phyloP scores from a whole-genome alignment of 2,329 filamentous ascomycete genomes.

The Grosmannia clavigera region DNA sequence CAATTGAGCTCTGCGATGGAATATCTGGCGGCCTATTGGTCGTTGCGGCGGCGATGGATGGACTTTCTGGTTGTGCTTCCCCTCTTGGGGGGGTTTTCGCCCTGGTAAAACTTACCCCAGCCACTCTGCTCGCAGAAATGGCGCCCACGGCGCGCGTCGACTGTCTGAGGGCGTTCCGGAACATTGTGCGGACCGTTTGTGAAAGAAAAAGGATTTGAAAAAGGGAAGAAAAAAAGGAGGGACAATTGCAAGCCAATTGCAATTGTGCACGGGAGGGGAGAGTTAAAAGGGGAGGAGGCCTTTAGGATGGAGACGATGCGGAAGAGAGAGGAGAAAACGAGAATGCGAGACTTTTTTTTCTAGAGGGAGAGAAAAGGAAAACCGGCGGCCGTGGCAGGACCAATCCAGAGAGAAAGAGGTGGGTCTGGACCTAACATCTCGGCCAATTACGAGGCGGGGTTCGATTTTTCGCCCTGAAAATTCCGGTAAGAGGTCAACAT shows the following conservation, averaged over 20 bases:
- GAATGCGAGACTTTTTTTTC: conserved; percentile 11
- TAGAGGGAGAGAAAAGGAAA: conserved; percentile 6
- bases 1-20: background rate
- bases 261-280: conserved; percentile 31
- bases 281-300: conserved; percentile 2
- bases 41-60: background rate
- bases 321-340: conserved; percentile 11
- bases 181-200: conserved; percentile 49
- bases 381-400: conserved; percentile 5
- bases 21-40: background rate
- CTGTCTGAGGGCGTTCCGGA: conserved; percentile 96
- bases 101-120: conserved; percentile 63
- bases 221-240: conserved; percentile 36
- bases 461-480: conserved; percentile 14
- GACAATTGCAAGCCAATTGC: conserved; percentile 48
- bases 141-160: conserved; percentile 90
- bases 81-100: background rate
- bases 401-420: conserved; percentile 2
- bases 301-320: conserved; percentile 9
- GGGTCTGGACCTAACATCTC: conserved; percentile 3
- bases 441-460: conserved; percentile 11
- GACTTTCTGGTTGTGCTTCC: background rate
- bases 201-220: conserved; percentile 28
- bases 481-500: conserved; percentile 11
- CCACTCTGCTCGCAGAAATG: conserved; percentile 86